These are phyloP conservation scores for Collybiopsis luxurians DNA, from an alignment of 768 basidiomycete genomes.

Conservation along the genomic window DNA sequence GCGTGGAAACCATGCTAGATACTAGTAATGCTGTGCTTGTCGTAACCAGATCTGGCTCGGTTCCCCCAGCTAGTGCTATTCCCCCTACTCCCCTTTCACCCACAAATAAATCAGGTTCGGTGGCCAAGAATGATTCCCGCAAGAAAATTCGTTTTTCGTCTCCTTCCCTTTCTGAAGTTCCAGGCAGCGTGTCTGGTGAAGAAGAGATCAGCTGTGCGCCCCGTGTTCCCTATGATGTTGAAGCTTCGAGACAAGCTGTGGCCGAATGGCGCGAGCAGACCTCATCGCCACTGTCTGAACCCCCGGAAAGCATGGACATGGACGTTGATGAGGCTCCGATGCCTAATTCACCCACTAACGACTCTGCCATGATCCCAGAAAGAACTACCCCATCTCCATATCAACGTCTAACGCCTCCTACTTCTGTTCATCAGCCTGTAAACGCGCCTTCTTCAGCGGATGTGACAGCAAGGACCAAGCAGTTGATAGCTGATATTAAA, in stretches of 20 bases:
- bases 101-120: constrained; percentile 4
- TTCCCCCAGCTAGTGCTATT: constrained; percentile 18
- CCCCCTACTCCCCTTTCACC: constrained; percentile 13
- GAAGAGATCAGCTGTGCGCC: constrained; percentile 42
- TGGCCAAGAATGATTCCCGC: constrained; percentile 13
- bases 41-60: constrained; percentile 25
- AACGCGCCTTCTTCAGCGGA: constrained; percentile 25
- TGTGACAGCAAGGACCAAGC: constrained; percentile 43
- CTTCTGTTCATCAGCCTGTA: neutral
- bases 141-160: constrained; percentile 40
- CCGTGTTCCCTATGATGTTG: constrained; percentile 20
- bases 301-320: constrained; percentile 11
- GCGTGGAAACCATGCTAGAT: constrained; percentile 34
- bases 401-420: constrained; percentile 12
- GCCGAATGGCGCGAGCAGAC: constrained; percentile 12
- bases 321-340: constrained; percentile 8
- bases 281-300: constrained; percentile 10
- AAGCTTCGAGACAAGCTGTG: neutral
- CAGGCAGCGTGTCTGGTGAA: constrained; percentile 70
- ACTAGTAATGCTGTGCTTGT: constrained; percentile 24
- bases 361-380: neutral
- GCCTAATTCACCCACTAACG: neutral
- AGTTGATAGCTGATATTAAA: constrained; percentile 63
- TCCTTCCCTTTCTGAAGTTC: constrained; percentile 37
- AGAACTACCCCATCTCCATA: neutral